Evolutionary conservation across 176 grass and related monocot species (phyloP).

Genomic region (Oryza punctata): DNA sequence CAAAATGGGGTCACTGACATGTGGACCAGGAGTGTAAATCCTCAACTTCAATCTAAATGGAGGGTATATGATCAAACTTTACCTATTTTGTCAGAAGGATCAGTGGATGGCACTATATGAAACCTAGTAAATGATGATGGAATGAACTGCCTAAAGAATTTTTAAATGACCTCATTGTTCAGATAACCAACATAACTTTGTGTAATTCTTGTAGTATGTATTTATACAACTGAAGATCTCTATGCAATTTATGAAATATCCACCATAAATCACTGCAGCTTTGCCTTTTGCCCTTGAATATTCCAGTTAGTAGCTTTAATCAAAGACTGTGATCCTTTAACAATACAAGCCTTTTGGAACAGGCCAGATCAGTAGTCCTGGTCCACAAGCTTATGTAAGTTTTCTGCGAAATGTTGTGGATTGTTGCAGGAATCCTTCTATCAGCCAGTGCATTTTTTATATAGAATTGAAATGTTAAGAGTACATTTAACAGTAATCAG

Average conservation of each 20-base stretch:
- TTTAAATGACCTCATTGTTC: neutral
- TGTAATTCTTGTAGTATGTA: neutral
- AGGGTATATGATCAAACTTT: too few relatives aligned
- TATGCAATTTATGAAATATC: neutral
- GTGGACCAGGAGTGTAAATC: too few relatives aligned
- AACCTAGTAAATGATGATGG: neutral
- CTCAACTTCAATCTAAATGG: too few relatives aligned
- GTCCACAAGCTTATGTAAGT: neutral
- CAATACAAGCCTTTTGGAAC: conserved; percentile 1
- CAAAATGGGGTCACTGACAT: too few relatives aligned
- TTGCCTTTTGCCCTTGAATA: neutral
- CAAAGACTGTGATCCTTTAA: neutral
- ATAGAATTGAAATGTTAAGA: neutral
- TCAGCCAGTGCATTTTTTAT: conserved; percentile 1
- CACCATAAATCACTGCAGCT: neutral
- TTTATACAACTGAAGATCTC: neutral
- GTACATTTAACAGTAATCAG: neutral
- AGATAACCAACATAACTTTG: neutral
- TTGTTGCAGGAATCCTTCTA: neutral
- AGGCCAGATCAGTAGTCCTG: neutral
- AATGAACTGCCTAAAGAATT: neutral
- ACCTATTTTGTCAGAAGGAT: neutral
- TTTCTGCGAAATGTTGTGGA: neutral
- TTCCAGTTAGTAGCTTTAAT: neutral
- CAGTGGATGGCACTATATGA: neutral